Percentiles rank a stretch among this genome's conserved stretches.
phyloP scores from a whole-genome alignment of 2,329 filamentous ascomycete species.

The Pseudopyrenochaeta lycopersici region DNA sequence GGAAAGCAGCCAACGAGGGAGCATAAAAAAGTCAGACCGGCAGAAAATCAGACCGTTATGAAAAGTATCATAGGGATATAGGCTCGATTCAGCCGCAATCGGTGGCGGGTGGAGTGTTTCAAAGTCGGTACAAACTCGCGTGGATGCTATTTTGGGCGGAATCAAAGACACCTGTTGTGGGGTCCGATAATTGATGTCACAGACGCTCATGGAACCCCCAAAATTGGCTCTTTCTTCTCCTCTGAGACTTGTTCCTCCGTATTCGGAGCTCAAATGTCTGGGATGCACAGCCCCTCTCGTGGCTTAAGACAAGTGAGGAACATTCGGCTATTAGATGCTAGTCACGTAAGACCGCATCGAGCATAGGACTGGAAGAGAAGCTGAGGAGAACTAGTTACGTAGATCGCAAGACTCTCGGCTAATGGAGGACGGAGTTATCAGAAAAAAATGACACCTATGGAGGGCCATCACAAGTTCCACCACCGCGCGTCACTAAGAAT shows the following conservation, averaged over 20 bases:
- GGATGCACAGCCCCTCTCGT: not conserved
- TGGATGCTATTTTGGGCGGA: not conserved
- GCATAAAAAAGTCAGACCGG: not conserved
- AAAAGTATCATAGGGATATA: not conserved
- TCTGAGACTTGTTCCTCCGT: not conserved
- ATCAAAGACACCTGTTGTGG: not conserved
- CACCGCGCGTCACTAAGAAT: no score
- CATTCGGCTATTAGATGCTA: not conserved
- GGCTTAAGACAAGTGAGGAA: not conserved
- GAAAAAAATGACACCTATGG: no score
- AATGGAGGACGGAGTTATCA: no score
- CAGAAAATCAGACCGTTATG: not conserved
- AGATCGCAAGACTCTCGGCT: no score
- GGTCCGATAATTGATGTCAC: not conserved
- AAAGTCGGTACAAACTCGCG: not conserved
- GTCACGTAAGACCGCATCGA: no score
- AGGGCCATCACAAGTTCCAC: no score
- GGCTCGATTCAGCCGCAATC: not conserved
- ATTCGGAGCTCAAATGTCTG: no score
- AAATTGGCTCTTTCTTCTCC: not conserved
- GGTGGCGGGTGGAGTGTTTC: not conserved
- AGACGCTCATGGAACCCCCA: not conserved
- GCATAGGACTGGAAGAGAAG: no score
- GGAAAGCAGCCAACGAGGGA: not conserved
- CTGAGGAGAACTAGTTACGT: no score